Base-by-base conservation (phyloP, 2,329 filamentous ascomycete species). In the Nigrospora osmanthi region DNA sequence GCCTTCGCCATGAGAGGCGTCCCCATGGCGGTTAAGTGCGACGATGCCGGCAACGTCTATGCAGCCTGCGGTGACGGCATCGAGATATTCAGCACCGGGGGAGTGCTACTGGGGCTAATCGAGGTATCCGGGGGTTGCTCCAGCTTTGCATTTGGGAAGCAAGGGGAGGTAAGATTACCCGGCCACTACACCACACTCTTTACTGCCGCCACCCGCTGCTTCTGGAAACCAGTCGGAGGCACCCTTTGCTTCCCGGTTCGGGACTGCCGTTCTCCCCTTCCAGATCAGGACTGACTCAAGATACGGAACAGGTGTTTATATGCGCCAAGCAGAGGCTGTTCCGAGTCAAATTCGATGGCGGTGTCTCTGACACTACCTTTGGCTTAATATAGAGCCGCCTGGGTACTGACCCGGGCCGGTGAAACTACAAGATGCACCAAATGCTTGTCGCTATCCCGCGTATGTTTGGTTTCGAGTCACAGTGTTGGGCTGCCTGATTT, bases 61-160 rank as follows among this genome's bases (percentile, higher is more conserved):
- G 61, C 66, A 35, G 71, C 68, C 0, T 72, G 69, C 45, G 66
- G 63, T 3, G 72, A 72, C 45, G 73, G 73, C 11, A 58, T 77
- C n/a, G 70, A 74, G 48, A 63, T 76, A 3, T 77, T 68, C 65
- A 70, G 61, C 38, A 48, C 64, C 2, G 66, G 61, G 4, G 72
- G 72, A 5, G 59, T 59, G 17, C 58, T 72, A 1, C 62, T 75
- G 31, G 73, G 72, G 1, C 57, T 68, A 0, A 59, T 71, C 16
- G 58, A 59, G 33, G 56, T 68, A 16, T 56, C 58, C 23, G 63
- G 60, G 7, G 69, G 67, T 4, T 67, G 70, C 15, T 63, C 69
- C 1, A 70, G 64, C 38, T 65, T 76, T 42, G 70, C 65, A 47
- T 72, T 74, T 45, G 67, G 69, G 0, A 58, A 48, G 6, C 49